Conservation (phyloP, 2,329 filamentous ascomycete species). For the Fusarium brachygibbosum region DNA sequence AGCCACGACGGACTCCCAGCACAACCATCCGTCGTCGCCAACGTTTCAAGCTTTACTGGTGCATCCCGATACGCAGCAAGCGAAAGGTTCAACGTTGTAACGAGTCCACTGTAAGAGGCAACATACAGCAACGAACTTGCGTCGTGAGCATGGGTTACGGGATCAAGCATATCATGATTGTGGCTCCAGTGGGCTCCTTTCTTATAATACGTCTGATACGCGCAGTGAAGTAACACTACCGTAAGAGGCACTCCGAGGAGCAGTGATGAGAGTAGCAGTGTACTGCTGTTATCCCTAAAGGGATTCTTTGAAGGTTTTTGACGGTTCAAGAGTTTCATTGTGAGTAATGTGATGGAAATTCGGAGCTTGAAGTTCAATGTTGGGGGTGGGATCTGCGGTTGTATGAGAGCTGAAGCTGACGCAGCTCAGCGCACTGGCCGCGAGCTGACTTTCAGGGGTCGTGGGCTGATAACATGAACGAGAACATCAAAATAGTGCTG, state of each 20-base stretch:
- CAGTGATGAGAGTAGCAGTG: conserved; percentile 24
- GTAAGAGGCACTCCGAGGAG: conserved; percentile 32
- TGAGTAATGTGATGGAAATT: not conserved
- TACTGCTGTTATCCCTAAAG: conserved; percentile 14
- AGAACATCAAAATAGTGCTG: not conserved
- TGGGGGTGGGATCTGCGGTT: not conserved
- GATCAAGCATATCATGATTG: conserved; percentile 9
- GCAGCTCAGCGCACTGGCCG: conserved; percentile 7
- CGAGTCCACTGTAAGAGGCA: conserved; percentile 62
- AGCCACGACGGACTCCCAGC: conserved; percentile 71
- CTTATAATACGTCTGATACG: conserved; percentile 25
- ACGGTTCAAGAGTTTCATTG: conserved; percentile 29
- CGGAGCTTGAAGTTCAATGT: not conserved
- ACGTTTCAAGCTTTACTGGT: conserved; percentile 54
- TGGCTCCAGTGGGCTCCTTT: conserved; percentile 23
- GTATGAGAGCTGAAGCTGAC: conserved; percentile 9
- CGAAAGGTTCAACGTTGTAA: conserved; percentile 63
- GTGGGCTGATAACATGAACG: not conserved
- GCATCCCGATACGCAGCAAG: conserved; percentile 30
- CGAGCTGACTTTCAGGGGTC: not conserved
- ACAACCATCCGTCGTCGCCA: conserved; percentile 63
- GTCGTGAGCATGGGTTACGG: not conserved
- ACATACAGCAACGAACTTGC: conserved; percentile 56
- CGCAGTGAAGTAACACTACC: conserved; percentile 37
- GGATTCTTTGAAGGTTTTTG: conserved; percentile 6